Evolutionary conservation across 495 filamentous ascomycete genomes (phyloP).

Genomic region (Staphylotrichum tortipilum): DNA sequence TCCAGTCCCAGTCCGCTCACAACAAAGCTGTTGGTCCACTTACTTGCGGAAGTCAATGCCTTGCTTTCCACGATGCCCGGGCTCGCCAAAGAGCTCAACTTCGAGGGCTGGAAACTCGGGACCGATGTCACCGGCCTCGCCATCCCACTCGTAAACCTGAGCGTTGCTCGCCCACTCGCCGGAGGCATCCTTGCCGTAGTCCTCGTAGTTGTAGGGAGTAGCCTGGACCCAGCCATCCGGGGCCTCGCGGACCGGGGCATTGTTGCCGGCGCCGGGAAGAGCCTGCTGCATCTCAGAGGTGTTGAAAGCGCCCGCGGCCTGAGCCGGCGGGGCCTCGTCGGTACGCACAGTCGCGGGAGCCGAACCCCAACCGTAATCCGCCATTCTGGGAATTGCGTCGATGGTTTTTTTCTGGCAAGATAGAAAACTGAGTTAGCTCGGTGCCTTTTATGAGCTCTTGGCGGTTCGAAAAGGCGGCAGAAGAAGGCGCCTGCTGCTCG

Average conservation of each 20-base stretch:
- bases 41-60: conserved; percentile 44
- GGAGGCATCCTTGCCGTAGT: conserved; percentile 26
- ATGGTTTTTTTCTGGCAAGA: neutral
- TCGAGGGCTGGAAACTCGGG: conserved; percentile 62
- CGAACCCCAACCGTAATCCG: conserved; percentile 17
- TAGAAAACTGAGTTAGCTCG: too few species aligned
- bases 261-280: neutral
- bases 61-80: conserved; percentile 27
- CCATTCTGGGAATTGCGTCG: conserved; percentile 16
- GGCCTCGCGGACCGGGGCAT: too few species aligned
- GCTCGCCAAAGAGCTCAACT: conserved; percentile 55
- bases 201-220: conserved; percentile 43
- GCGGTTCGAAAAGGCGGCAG: too few species aligned
- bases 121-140: conserved; percentile 77
- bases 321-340: neutral
- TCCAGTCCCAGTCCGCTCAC: neutral
- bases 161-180: conserved; percentile 40
- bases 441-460: too few species aligned
- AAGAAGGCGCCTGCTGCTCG: too few species aligned
- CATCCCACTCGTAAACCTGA: conserved; percentile 71
- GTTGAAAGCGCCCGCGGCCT: conserved; percentile 8
- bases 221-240: conserved; percentile 45
- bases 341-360: neutral
- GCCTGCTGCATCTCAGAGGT: conserved; percentile 17
- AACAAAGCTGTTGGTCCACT: conserved; percentile 10